Conservation (phyloP, 768 basidiomycete species). For the Cubamyces lactineus region DNA sequence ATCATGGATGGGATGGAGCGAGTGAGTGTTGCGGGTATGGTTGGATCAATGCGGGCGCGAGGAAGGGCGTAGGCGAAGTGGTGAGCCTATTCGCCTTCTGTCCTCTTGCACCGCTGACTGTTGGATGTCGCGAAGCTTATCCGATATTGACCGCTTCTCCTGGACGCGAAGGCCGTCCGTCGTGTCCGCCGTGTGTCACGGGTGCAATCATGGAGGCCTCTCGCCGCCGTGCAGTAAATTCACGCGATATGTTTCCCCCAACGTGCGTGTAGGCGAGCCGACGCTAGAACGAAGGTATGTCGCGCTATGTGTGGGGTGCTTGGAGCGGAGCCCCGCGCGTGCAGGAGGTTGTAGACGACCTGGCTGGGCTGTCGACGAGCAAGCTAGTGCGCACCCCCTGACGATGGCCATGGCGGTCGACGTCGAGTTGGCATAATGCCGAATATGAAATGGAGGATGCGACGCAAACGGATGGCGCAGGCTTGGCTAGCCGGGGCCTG, state of each 20-base stretch:
- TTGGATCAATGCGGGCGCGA: not conserved
- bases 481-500: constrained; percentile 7
- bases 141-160: not conserved
- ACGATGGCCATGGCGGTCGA: not conserved
- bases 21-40: not conserved
- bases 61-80: not conserved
- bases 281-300: not conserved
- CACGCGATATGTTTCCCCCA: not conserved
- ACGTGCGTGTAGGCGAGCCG: not conserved
- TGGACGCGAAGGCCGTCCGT: not conserved
- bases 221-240: not conserved
- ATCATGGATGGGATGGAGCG: not conserved
- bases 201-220: not conserved
- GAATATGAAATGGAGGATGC: constrained; percentile 14
- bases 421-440: constrained; percentile 7
- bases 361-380: not conserved
- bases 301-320: not conserved
- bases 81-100: not conserved
- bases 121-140: not conserved
- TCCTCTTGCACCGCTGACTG: not conserved
- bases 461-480: constrained; percentile 8
- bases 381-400: constrained; percentile 1
- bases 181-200: constrained; percentile 1
- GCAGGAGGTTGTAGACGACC: not conserved
- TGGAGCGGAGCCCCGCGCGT: not conserved